Evolutionary conservation across 225 moss, liverwort and hornwort species (phyloP), one percentile per base, ranked within the genome.

Genomic region (Polytrichum formosum): DNA sequence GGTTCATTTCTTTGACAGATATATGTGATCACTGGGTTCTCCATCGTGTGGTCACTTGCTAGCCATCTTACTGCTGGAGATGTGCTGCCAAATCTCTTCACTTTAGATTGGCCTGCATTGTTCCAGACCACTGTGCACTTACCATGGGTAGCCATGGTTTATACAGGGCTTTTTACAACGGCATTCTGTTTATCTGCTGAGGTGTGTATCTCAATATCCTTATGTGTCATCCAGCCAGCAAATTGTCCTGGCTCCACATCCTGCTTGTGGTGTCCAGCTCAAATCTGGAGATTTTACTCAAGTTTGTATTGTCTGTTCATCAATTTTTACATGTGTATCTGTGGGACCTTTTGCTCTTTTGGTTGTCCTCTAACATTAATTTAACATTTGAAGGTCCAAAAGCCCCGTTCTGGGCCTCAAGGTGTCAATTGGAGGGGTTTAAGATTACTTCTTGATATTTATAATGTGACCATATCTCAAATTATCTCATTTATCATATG

Each of bases 151-250:
- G 75, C 87, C 7, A 84, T 91, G 78, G 35, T 92, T 27, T 95
- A 91, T 56, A 84, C 89, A n/a, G 89, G 95, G 37, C 78, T 95
- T 54, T 78, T 92, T 23, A 81, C 95, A 60, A 95, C 91, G 37
- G 89, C 92, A 13, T 84, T 92, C 54, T 90, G 91, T 77, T 81
- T 85, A 65, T 83, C 83, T 64, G 79, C 76, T 33, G 95, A 95
- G 95, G 92, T 95, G 75, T n/a, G 21, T 20, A 55, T 37, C 54
- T 70, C 53, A 9, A 62, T 10, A 8, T 10, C 5, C 27, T 55
- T 70, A 17, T 55, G 20, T 26, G 7, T 31, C n/a, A 22, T 60
- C 25, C n/a, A 10, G n/a, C 22, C 2, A 60, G 21, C 59, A n/a
- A 22, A 60, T 60, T 60, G 20, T 16, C 3, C 16, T 13, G 46